A percentile compares a stretch with the other conserved stretches of the same genome.
Evolutionary conservation across 2,329 filamentous ascomycete species (phyloP).

Genomic region (Talaromyces albobiverticillius): DNA sequence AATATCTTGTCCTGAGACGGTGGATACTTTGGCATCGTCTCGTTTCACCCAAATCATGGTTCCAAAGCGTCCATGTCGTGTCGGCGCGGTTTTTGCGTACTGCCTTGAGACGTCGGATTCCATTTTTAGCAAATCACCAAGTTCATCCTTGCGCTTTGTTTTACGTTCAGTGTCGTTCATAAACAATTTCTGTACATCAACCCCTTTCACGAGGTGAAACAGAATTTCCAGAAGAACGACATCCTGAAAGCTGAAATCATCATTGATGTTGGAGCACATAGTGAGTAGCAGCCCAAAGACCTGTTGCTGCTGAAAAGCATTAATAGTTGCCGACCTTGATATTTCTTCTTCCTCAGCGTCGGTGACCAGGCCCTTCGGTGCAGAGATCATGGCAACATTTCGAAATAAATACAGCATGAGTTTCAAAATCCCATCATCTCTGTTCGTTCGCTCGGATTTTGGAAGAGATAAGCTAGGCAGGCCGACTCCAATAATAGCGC

Average conservation of each 20-base stretch:
- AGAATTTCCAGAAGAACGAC: conserved; percentile 86
- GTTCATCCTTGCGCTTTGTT: conserved; percentile 67
- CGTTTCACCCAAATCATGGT: conserved; percentile 97
- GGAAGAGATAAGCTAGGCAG: conserved; percentile 81
- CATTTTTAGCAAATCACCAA: conserved; percentile 71
- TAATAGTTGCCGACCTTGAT: conserved; percentile 81
- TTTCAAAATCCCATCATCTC: conserved; percentile 91
- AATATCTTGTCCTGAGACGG: conserved; percentile 83
- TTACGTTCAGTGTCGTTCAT: conserved; percentile 72
- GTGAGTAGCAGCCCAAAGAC: conserved; percentile 83
- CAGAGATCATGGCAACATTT: conserved; percentile 81
- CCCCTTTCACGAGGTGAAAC: conserved; percentile 88
- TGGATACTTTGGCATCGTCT: conserved; percentile 77
- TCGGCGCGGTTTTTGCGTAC: conserved; percentile 74
- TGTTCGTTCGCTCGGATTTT: conserved; percentile 68
- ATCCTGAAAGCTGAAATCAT: conserved; percentile 88
- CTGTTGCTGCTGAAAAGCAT: conserved; percentile 86
- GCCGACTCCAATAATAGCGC: conserved; percentile 75
- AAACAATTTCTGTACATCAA: conserved; percentile 80
- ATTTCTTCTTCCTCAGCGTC: conserved; percentile 90
- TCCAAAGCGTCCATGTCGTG: conserved; percentile 88
- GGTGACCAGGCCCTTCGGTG: conserved; percentile 67
- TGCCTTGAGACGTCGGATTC: conserved; percentile 79
- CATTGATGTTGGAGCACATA: conserved; percentile 85
- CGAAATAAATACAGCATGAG: conserved; percentile 84